Percentiles rank a stretch among this genome's conserved stretches.
Evolutionary conservation across 768 basidiomycete species (phyloP).

Genomic region (Sporobolomyces pararoseus): DNA sequence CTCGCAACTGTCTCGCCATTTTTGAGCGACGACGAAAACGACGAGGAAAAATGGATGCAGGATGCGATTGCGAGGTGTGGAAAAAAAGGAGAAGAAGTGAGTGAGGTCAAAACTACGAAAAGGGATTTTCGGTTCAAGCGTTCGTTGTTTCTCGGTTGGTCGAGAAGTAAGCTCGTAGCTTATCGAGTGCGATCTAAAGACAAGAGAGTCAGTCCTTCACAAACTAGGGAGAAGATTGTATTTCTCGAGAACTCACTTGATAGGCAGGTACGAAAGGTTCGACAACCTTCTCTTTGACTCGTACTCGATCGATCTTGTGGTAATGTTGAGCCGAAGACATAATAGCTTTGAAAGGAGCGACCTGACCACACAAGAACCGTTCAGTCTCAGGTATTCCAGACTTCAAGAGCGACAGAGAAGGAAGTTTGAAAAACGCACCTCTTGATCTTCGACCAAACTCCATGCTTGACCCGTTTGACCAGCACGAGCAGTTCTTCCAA

Average conservation of each 20-base stretch:
- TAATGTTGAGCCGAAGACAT: conserved; percentile 68
- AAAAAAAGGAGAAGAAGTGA: background rate
- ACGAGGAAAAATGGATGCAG: no score
- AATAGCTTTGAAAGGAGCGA: conserved; percentile 81
- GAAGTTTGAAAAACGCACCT: conserved; percentile 62
- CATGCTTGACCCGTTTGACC: conserved; percentile 84
- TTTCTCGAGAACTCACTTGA: conserved; percentile 58
- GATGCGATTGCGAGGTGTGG: background rate
- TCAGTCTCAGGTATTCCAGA: background rate
- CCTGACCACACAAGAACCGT: conserved; percentile 53
- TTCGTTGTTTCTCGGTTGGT: background rate
- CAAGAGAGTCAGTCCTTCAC: background rate
- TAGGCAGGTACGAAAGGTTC: conserved; percentile 60
- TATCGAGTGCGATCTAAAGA: conserved; percentile 32
- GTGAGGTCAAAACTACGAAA: no score
- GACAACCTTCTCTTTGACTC: conserved; percentile 62
- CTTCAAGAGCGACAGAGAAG: no score
- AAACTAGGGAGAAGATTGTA: no score
- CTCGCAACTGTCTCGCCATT: no score
- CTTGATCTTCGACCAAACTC: conserved; percentile 84
- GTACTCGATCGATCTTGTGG: conserved; percentile 63
- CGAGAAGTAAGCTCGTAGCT: conserved; percentile 14
- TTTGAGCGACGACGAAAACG: no score
- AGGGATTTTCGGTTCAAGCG: background rate
- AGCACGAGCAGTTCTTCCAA: conserved; percentile 90